Percentiles rank a stretch among this genome's conserved stretches.
These are phyloP conservation scores for Ceratocystis albifundus DNA, from an alignment of 2,329 filamentous ascomycete species.

Conservation along the genomic window DNA sequence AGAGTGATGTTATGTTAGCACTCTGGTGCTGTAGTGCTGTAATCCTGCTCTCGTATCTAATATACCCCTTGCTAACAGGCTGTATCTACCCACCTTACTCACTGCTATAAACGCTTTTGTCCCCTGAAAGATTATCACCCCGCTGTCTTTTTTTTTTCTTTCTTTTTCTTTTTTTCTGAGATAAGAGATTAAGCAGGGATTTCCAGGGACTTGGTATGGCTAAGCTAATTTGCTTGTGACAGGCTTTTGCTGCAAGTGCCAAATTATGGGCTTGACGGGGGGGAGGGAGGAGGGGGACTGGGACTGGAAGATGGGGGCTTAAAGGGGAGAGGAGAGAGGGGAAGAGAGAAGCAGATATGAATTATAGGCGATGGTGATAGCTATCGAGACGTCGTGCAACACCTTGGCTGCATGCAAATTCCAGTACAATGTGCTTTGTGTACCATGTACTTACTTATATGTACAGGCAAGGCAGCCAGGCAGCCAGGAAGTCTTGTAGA, in stretches of 20 bases:
- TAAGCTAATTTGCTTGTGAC: slow-evolving; percentile 16
- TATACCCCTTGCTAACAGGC: too few relatives aligned
- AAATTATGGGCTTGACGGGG: slow-evolving; percentile 18
- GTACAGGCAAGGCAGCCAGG: neutral
- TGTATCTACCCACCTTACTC: too few relatives aligned
- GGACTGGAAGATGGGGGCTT: neutral
- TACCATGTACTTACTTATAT: neutral
- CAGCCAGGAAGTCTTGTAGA: neutral
- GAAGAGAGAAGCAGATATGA: neutral
- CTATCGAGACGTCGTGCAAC: too few relatives aligned
- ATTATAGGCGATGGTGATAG: neutral
- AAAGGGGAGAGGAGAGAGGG: slow-evolving; percentile 2
- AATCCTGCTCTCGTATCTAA: neutral
- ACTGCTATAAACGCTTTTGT: too few relatives aligned
- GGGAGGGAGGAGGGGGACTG: too few relatives aligned
- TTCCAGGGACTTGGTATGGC: slow-evolving; percentile 5
- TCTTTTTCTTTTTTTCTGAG: too few relatives aligned
- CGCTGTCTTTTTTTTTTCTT: too few relatives aligned
- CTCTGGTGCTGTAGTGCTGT: neutral
- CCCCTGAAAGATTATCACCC: too few relatives aligned
- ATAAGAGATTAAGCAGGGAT: neutral
- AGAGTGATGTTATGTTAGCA: neutral
- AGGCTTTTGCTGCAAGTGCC: slow-evolving; percentile 20
- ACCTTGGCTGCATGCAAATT: too few relatives aligned
- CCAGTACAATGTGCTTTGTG: too few relatives aligned